These are phyloP conservation scores for Amaranthus cruentus DNA, from an alignment of 148 eudicot species.

Conservation along the genomic window DNA sequence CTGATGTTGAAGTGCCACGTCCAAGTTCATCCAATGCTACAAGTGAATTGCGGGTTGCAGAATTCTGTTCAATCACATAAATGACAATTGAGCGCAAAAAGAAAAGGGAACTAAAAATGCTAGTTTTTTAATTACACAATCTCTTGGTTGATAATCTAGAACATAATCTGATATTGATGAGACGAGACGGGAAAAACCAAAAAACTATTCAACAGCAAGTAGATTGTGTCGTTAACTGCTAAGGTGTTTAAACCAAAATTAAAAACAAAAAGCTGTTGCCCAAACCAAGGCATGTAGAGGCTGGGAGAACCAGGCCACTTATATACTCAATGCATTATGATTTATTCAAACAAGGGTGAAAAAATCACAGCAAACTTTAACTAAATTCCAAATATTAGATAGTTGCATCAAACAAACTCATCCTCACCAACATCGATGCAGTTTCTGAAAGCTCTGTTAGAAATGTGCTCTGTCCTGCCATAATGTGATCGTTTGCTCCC, in stretches of 20 bases:
- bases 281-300: neutral
- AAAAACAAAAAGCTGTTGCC: neutral
- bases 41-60: slow-evolving; percentile 78
- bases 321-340: neutral
- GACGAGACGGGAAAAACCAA: neutral
- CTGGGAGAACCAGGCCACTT: neutral
- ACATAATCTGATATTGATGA: neutral
- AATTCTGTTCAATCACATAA: slow-evolving; percentile 44
- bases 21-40: slow-evolving; percentile 99
- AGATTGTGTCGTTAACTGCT: neutral
- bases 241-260: neutral
- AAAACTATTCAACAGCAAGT: neutral
- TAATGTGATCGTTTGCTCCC: slow-evolving; percentile 99
- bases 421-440: slow-evolving; percentile 89
- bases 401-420: slow-evolving; percentile 5
- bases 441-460: slow-evolving; percentile 95
- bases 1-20: slow-evolving; percentile 98
- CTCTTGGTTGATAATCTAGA: neutral
- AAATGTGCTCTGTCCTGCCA: slow-evolving; percentile 98
- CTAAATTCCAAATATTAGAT: neutral
- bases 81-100: slow-evolving; percentile 8
- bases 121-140: neutral
- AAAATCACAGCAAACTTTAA: neutral
- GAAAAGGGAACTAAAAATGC: neutral
- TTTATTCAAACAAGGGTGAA: neutral